phyloP scores from a whole-genome alignment of 768 basidiomycete genomes.

The Tylopilus sp. region DNA sequence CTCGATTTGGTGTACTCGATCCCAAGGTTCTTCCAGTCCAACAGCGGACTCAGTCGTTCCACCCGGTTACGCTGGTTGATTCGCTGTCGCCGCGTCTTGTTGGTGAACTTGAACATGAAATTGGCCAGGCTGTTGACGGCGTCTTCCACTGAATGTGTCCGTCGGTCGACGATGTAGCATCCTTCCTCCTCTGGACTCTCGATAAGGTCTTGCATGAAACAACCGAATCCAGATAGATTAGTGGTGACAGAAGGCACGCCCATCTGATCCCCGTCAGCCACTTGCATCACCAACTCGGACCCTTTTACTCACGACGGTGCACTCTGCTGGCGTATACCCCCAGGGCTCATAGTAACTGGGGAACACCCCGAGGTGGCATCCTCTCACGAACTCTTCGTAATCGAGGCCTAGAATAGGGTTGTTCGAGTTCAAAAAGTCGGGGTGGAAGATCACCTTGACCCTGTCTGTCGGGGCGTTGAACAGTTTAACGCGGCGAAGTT shows the following conservation, averaged over 20 bases:
- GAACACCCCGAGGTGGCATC: conserved; percentile 98
- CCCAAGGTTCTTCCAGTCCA: conserved; percentile 98
- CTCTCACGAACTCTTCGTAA: conserved; percentile 98
- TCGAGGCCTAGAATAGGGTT: conserved; percentile 97
- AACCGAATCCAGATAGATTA: conserved; percentile 96
- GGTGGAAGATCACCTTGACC: conserved; percentile 98
- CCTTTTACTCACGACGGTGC: conserved; percentile 81
- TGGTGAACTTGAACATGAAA: conserved; percentile 69
- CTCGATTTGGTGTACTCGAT: conserved; percentile 96
- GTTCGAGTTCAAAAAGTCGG: conserved; percentile 96
- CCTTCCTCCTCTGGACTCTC: conserved; percentile 93
- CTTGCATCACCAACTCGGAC: background rate
- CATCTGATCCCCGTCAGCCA: conserved; percentile 55
- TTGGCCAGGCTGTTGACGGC: conserved; percentile 82
- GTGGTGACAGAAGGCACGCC: conserved; percentile 97
- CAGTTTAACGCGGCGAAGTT: conserved; percentile 88
- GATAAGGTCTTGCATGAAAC: conserved; percentile 98
- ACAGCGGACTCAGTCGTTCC: conserved; percentile 85
- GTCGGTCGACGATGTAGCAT: conserved; percentile 94
- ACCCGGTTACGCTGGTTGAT: conserved; percentile 99
- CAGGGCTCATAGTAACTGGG: conserved; percentile 97
- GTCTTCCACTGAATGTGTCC: conserved; percentile 86
- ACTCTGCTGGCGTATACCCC: conserved; percentile 97
- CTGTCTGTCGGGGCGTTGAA: conserved; percentile 89
- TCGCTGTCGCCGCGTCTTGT: conserved; percentile 89